These are phyloP conservation scores for Bacidia rubella DNA, from an alignment of 495 filamentous ascomycete species.

Conservation along the genomic window DNA sequence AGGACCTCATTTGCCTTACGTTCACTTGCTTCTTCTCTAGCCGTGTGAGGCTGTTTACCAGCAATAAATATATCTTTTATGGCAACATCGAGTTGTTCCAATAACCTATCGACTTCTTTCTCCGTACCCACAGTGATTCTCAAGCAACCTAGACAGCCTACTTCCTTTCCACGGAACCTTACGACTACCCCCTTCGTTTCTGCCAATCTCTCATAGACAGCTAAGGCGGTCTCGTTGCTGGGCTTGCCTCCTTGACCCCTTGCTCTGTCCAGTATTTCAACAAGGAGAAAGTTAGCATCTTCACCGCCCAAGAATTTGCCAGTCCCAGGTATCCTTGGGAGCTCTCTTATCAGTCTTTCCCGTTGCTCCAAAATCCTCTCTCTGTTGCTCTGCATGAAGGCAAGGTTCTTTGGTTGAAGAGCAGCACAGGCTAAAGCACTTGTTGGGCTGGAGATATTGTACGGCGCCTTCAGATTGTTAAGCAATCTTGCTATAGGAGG, in stretches of 20 bases:
- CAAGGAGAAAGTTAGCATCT: conserved; percentile 79
- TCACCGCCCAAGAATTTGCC: conserved; percentile 69
- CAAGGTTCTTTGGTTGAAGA: conserved; percentile 47
- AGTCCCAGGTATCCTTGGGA: conserved; percentile 64
- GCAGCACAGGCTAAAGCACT: conserved; percentile 67
- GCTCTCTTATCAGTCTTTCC: conserved; percentile 54
- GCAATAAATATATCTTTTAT: conserved; percentile 35
- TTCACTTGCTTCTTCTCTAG: conserved; percentile 19
- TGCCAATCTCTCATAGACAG: conserved; percentile 69
- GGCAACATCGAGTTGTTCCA: conserved; percentile 51
- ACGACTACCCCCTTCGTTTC: conserved; percentile 86
- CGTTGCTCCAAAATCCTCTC: conserved; percentile 61
- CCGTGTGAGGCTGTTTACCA: conserved; percentile 18
- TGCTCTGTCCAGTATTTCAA: conserved; percentile 65
- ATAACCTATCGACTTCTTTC: conserved; percentile 62
- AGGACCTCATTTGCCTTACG: conserved; percentile 21
- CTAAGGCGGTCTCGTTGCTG: conserved; percentile 62
- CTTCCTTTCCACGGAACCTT: conserved; percentile 81
- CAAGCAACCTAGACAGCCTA: conserved; percentile 76
- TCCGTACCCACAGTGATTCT: conserved; percentile 89
- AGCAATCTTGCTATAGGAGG: conserved; percentile 56
- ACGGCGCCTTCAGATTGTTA: conserved; percentile 89
- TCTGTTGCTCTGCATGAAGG: conserved; percentile 55
- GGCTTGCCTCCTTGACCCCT: conserved; percentile 47
- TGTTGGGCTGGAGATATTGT: conserved; percentile 81